Evolutionary conservation across 192 early-diverging fungal genomes (phyloP).

Genomic region (Rhizophagus prolifer): DNA sequence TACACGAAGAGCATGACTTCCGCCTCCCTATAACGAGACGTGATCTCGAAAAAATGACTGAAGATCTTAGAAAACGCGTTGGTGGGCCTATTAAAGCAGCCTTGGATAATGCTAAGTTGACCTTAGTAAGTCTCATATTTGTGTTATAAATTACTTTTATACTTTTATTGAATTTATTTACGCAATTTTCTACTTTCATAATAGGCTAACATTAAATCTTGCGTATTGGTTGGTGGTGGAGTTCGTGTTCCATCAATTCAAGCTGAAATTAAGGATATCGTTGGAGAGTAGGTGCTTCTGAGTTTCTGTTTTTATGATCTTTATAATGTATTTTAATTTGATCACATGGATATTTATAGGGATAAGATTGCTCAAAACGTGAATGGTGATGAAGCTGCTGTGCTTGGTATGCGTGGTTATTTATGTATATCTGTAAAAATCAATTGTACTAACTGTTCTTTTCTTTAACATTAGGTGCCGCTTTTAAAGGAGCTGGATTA

Average conservation of each 20-base stretch:
- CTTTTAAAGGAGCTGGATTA: slow-evolving; percentile 80
- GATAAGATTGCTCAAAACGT: slow-evolving; percentile 91
- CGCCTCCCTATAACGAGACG: slow-evolving; percentile 69
- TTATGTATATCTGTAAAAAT: neutral
- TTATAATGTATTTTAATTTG: neutral
- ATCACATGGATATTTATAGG: slow-evolving; percentile 28
- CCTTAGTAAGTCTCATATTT: slow-evolving; percentile 41
- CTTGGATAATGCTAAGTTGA: slow-evolving; percentile 64
- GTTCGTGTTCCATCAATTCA: slow-evolving; percentile 89
- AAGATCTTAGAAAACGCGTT: slow-evolving; percentile 70
- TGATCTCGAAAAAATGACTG: slow-evolving; percentile 71
- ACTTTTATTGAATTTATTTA: slow-evolving; percentile 11
- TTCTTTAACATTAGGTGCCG: slow-evolving; percentile 60
- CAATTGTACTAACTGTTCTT: neutral
- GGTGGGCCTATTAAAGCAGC: slow-evolving; percentile 71
- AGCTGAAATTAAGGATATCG: slow-evolving; percentile 57
- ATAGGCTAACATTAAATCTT: slow-evolving; percentile 70
- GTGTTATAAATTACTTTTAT: slow-evolving; percentile 1
- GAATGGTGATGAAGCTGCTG: slow-evolving; percentile 95
- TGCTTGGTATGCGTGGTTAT: slow-evolving; percentile 53
- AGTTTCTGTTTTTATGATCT: neutral
- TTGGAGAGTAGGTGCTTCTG: slow-evolving; percentile 59
- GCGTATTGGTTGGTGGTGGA: slow-evolving; percentile 95
- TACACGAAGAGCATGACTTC: slow-evolving; percentile 89
- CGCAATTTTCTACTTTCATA: neutral